phyloP scores from a whole-genome alignment of 345 rosid species.

The Schrenkiella parvula region DNA sequence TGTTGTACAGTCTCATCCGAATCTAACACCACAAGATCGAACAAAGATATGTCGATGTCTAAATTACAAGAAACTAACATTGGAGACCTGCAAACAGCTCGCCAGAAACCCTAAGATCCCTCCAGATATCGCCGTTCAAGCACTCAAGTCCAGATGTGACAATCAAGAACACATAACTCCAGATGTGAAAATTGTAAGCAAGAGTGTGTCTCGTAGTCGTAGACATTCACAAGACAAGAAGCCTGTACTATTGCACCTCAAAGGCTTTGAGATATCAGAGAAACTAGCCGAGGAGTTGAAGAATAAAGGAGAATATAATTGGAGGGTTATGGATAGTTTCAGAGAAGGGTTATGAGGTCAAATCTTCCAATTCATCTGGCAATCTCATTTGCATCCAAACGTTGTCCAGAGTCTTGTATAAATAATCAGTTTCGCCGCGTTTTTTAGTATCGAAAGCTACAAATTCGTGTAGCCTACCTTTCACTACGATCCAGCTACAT shows the following conservation, averaged over 20 bases:
- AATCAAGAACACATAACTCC: constrained; percentile 11
- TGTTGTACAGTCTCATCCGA: constrained; percentile 61
- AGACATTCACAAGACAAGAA: constrained; percentile 22
- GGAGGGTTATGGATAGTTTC: constrained; percentile 29
- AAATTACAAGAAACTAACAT: constrained; percentile 59
- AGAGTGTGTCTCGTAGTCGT: constrained; percentile 26
- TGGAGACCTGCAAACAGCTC: constrained; percentile 59
- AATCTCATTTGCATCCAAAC: constrained; percentile 1
- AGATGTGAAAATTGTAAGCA: constrained; percentile 12
- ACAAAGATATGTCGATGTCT: constrained; percentile 63
- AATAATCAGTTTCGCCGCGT: neutral
- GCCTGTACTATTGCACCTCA: constrained; percentile 5
- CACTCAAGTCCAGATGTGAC: constrained; percentile 49
- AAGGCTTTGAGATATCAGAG: constrained; percentile 26
- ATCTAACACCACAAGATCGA: constrained; percentile 50
- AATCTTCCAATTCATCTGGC: neutral
- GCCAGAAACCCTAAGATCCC: constrained; percentile 79
- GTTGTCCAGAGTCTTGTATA: constrained; percentile 23
- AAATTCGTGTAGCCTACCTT: constrained; percentile 9
- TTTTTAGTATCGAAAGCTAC: constrained; percentile 6
- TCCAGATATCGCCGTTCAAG: constrained; percentile 55
- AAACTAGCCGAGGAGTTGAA: neutral
- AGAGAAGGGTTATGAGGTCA: constrained; percentile 19
- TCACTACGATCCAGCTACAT: constrained; percentile 52
- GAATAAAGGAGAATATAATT: neutral